These are phyloP conservation scores for Salicornia ramosissima DNA, from an alignment of 148 eudicot genomes.

Conservation along the genomic window DNA sequence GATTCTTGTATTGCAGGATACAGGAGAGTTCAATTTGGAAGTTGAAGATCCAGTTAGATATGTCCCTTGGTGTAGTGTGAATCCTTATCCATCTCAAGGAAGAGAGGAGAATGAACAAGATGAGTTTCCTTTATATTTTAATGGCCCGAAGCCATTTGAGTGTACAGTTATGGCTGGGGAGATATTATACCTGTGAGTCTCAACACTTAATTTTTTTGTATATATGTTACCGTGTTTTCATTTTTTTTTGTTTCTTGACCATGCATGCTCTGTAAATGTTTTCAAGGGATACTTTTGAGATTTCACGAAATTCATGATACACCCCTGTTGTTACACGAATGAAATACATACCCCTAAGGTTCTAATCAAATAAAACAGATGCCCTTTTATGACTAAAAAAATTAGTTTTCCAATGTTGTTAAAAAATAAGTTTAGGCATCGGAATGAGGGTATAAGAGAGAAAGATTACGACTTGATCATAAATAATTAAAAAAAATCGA, in stretches of 20 bases:
- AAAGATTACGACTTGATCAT: too few relatives aligned
- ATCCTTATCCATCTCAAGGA: slow-evolving; percentile 65
- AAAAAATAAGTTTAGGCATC: too few relatives aligned
- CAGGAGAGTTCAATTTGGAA: slow-evolving; percentile 56
- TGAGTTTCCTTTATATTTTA: slow-evolving; percentile 67
- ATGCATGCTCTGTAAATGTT: too few relatives aligned
- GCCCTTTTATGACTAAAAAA: too few relatives aligned
- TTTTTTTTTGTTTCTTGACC: background rate
- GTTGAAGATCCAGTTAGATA: slow-evolving; percentile 68
- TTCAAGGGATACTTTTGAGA: too few relatives aligned
- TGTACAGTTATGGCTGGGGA: slow-evolving; percentile 94
- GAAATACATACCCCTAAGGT: too few relatives aligned
- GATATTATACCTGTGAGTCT: slow-evolving; percentile 81
- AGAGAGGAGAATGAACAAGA: slow-evolving; percentile 45
- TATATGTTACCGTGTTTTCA: background rate
- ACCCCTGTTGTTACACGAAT: too few relatives aligned
- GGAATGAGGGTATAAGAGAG: too few relatives aligned
- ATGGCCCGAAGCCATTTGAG: slow-evolving; percentile 93
- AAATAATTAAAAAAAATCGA: too few relatives aligned
- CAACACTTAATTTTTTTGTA: slow-evolving; percentile 8
- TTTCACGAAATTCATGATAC: too few relatives aligned
- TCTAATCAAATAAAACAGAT: too few relatives aligned
- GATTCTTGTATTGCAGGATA: slow-evolving; percentile 41
- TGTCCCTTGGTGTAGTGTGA: slow-evolving; percentile 94
- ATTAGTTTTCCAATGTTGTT: too few relatives aligned